Base-by-base conservation (phyloP, 2,329 filamentous ascomycete species). In the Calcarisporium arbuscula region DNA sequence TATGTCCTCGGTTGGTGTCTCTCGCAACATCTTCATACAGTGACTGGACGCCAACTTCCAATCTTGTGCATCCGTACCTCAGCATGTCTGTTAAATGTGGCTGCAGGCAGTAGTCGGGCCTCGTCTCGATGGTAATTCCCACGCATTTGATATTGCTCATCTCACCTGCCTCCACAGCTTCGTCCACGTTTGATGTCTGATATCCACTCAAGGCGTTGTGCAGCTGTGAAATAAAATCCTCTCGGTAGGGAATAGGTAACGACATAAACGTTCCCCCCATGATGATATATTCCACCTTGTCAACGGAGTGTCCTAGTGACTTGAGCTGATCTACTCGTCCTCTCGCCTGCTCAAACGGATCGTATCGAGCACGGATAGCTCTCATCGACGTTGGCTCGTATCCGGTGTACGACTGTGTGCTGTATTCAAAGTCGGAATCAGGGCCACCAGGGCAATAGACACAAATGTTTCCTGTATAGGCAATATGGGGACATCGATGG, bases 221-320 rank as follows among this genome's bases (percentile, higher is more conserved):
- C 32, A 98, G 72, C 54, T 95, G 90, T 1, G 88, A 83, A 40
- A 98, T 95, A 52, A 98, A 98, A 37, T 85, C 80, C 42, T 98
- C 86, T 19, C 92, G 74, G 60, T 98, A 98, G 17, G 82, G 80
- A 51, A 88, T 80, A 8, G 90, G 74, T 18, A 98, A 65, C 4
- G 90, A 96, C 94, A 98, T 98, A 63, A 98, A 98, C 0, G 92
- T 98, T 46, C 92, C 92, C 40, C 92, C 92, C 92, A 98, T 98
- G 57, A 98, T 95, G 55, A 98, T 98, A 61, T 96, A 98, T 67
- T 98, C 92, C 17, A 98, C 92, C 61, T 98, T 98, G 65, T 98
- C 92, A 30, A 98, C 92, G 29, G 87, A 95, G 61, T 98, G 92
- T 1, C 92, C 92, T 0, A 98, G 72, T 3, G 86, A 85, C 60